A percentile compares a stretch with the other conserved stretches of the same genome.
Evolutionary conservation across 2,329 filamentous ascomycete species (phyloP).

Genomic region (Volutella citrinella): DNA sequence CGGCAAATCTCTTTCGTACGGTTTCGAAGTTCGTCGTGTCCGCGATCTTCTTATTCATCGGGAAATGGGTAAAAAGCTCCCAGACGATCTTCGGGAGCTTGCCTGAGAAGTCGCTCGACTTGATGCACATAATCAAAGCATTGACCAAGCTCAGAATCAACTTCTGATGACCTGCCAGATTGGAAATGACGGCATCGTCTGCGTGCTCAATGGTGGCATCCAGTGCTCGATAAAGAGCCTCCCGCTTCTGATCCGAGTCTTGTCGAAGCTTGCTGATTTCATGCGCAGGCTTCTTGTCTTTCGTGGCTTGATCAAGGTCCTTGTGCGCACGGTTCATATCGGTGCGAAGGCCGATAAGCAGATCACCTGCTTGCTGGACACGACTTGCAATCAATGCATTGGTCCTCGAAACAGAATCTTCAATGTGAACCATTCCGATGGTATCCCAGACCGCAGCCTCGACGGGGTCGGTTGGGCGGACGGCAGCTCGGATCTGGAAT

Average conservation of each 20-base stretch:
- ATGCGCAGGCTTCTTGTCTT: slow-evolving; percentile 38
- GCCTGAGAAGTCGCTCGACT: slow-evolving; percentile 49
- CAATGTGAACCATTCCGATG: slow-evolving; percentile 47
- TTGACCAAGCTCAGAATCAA: slow-evolving; percentile 54
- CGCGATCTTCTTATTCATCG: slow-evolving; percentile 58
- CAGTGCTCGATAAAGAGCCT: slow-evolving; percentile 48
- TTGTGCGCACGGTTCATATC: slow-evolving; percentile 47
- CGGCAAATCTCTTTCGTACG: slow-evolving; percentile 60
- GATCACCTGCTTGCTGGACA: slow-evolving; percentile 50
- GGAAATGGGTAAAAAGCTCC: slow-evolving; percentile 59
- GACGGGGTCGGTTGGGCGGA: slow-evolving; percentile 42
- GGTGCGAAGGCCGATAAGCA: slow-evolving; percentile 45
- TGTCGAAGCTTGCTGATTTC: slow-evolving; percentile 38
- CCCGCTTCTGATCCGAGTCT: slow-evolving; percentile 42
- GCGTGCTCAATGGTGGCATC: slow-evolving; percentile 53
- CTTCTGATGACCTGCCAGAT: slow-evolving; percentile 56
- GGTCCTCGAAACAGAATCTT: slow-evolving; percentile 36
- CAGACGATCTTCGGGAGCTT: slow-evolving; percentile 55
- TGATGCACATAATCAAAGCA: slow-evolving; percentile 52
- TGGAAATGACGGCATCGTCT: slow-evolving; percentile 54
- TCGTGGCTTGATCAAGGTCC: slow-evolving; percentile 41
- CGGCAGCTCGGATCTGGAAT: slow-evolving; percentile 36
- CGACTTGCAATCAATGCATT: slow-evolving; percentile 41
- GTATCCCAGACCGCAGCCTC: slow-evolving; percentile 53
- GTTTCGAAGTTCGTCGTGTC: slow-evolving; percentile 65